Percentiles rank a stretch among this genome's conserved stretches.
Conservation (phyloP, 2,329 filamentous ascomycete species). For the Thielaviopsis cerberus region DNA sequence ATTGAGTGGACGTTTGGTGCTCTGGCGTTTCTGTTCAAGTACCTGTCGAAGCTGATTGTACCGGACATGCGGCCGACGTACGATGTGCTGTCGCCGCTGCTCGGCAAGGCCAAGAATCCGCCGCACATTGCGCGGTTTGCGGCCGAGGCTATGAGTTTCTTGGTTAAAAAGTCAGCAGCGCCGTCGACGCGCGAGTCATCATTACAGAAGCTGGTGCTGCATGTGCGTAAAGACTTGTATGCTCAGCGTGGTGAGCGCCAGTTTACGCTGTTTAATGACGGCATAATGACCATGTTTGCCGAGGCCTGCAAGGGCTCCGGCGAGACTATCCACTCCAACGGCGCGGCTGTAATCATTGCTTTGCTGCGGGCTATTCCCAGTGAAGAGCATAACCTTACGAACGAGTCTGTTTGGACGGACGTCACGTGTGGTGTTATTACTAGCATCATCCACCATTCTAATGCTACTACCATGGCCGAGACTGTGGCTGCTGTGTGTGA, state of each 20-base stretch:
- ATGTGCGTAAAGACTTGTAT: constrained; percentile 51
- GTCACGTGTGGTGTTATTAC: constrained; percentile 61
- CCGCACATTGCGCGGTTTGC: constrained; percentile 80
- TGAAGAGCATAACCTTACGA: constrained; percentile 29
- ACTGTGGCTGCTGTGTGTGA: constrained; percentile 45
- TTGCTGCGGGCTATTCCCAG: constrained; percentile 33
- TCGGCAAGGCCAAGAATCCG: constrained; percentile 68
- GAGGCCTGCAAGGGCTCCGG: constrained; percentile 56
- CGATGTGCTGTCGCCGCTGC: constrained; percentile 61
- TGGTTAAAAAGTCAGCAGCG: constrained; percentile 73
- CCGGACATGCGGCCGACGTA: constrained; percentile 73
- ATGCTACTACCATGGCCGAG: constrained; percentile 50
- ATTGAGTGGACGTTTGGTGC: constrained; percentile 95
- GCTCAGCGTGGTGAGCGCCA: constrained; percentile 34
- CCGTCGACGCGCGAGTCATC: constrained; percentile 58
- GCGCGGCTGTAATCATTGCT: constrained; percentile 31
- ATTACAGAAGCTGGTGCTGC: constrained; percentile 49
- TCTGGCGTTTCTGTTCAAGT: constrained; percentile 92
- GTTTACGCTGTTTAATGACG: constrained; percentile 58
- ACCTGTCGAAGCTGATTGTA: constrained; percentile 71
- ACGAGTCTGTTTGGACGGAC: constrained; percentile 36
- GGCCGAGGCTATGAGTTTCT: constrained; percentile 84
- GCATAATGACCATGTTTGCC: constrained; percentile 78
- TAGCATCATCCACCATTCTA: constrained; percentile 68
- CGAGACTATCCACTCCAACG: constrained; percentile 39